These are phyloP conservation scores for Yarrowia deformans DNA, from an alignment of 805 yeast genomes.

Conservation along the genomic window DNA sequence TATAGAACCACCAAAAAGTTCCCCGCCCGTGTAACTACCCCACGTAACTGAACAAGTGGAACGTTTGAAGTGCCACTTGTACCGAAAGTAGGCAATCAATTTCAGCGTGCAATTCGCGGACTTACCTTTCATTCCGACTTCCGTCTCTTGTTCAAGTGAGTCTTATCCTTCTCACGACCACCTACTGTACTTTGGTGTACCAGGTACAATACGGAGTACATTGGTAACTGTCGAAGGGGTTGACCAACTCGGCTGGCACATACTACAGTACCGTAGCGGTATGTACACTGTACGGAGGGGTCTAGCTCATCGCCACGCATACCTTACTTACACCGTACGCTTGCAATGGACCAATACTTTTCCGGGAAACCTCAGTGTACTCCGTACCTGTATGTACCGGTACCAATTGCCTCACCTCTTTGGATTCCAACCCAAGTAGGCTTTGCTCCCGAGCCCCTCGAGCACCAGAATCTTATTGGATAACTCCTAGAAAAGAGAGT, in stretches of 20 bases:
- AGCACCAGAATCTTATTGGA: conserved; percentile 16
- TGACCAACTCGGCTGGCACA: conserved; percentile 16
- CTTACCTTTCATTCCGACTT: not conserved
- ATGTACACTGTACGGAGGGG: not conserved
- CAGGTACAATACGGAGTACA: too few species aligned
- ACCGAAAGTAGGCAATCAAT: too few species aligned
- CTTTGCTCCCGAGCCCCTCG: conserved; percentile 33
- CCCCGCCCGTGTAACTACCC: not conserved
- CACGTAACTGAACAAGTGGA: too few species aligned
- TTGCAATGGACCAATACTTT: not conserved
- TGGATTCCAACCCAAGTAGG: conserved; percentile 11
- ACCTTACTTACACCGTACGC: not conserved
- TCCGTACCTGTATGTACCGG: too few species aligned
- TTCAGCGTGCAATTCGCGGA: not conserved
- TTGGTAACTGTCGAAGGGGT: not conserved
- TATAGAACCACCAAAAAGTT: conserved; percentile 1
- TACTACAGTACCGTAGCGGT: not conserved
- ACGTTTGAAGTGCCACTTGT: too few species aligned
- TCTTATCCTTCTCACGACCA: too few species aligned
- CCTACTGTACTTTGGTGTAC: too few species aligned
- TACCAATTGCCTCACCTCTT: conserved; percentile 5
- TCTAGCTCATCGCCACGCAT: conserved; percentile 28
- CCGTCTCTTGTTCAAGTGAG: not conserved
- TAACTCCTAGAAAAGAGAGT: conserved; percentile 28
- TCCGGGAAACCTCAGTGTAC: conserved; percentile 16